Conservation (phyloP, 495 filamentous ascomycete genomes). For the Chaetomium fimeti region DNA sequence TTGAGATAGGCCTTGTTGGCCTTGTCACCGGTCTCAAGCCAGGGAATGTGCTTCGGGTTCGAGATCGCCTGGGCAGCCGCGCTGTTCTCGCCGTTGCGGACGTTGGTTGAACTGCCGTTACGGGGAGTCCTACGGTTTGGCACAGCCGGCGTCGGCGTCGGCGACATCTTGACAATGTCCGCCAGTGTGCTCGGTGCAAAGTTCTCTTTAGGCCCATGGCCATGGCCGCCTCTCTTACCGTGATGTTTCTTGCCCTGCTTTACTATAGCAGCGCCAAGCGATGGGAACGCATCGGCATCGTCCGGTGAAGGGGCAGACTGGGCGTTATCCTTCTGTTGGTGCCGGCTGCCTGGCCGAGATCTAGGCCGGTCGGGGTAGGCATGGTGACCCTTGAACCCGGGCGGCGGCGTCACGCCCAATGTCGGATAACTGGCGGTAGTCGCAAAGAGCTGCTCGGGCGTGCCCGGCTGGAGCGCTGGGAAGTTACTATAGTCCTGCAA, state of each 20-base stretch:
- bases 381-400: constrained; percentile 56
- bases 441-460: constrained; percentile 61
- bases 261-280: constrained; percentile 74
- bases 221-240: constrained; percentile 77
- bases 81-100: constrained; percentile 70
- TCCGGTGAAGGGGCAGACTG: constrained; percentile 76
- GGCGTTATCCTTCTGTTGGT: constrained; percentile 67
- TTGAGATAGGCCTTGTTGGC: constrained; percentile 94
- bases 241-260: constrained; percentile 86
- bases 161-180: constrained; percentile 91
- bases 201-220: constrained; percentile 70
- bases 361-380: constrained; percentile 62
- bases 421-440: constrained; percentile 52
- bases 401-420: constrained; percentile 56
- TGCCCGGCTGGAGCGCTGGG: constrained; percentile 67
- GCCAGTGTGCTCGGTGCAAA: constrained; percentile 76
- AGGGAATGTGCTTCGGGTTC: constrained; percentile 87
- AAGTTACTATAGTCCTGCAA: constrained; percentile 89
- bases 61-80: constrained; percentile 78
- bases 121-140: constrained; percentile 52
- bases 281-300: constrained; percentile 94
- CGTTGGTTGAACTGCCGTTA: constrained; percentile 54
- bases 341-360: constrained; percentile 84
- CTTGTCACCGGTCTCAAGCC: constrained; percentile 90
- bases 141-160: constrained; percentile 60